Evolutionary conservation across 2,329 filamentous ascomycete species (phyloP), one percentile per base, ranked within the genome.

Genomic region (Colletotrichum tanaceti): DNA sequence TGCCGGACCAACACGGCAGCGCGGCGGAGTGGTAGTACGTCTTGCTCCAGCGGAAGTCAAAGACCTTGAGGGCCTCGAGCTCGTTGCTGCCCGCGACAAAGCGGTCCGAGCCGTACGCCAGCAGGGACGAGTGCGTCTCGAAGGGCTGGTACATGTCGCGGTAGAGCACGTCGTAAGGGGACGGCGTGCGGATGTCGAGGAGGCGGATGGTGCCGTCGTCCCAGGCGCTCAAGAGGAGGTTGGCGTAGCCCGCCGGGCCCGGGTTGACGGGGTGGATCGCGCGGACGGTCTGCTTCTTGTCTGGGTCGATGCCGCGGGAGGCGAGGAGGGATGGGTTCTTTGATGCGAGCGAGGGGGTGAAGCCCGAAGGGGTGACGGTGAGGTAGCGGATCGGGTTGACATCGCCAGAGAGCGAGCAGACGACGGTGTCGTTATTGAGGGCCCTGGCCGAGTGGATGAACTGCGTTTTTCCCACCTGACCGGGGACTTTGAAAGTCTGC

Each of bases 31-130:
- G 82, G 63, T 82, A 76, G 71, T 88, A 88, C n/a, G 63, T 54
- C n/a, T 77, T 83, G 0, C 81, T 75, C 77, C 82, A 84, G 13
- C 86, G 84, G 63, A 86, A 85, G 77, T 88, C 86, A 67, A 87
- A 88, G 39, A 87, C 74, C 60, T 85, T 83, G 63, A 88, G 70
- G 11, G 79, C 77, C 0, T 81, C 76, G 4, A 78, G 77, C 18
- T 77, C 77, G 43, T 81, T 82, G 71, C 81, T 84, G 3, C 85
- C 86, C 0, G 81, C 81, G 4, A 87, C 73, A 66, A 88, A 88
- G 14, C 84, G 79, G 57, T 87, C 82, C 1, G 79, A 78, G 43
- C 85, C 85, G 62, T 84, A 84, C 1, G 84, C 79, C 3, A 87
- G 77, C 1, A 88, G 77, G 0, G 84, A 79, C 66, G 84, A 84